These are phyloP conservation scores for Pluteus cervinus DNA, from an alignment of 768 basidiomycete species.

Conservation along the genomic window DNA sequence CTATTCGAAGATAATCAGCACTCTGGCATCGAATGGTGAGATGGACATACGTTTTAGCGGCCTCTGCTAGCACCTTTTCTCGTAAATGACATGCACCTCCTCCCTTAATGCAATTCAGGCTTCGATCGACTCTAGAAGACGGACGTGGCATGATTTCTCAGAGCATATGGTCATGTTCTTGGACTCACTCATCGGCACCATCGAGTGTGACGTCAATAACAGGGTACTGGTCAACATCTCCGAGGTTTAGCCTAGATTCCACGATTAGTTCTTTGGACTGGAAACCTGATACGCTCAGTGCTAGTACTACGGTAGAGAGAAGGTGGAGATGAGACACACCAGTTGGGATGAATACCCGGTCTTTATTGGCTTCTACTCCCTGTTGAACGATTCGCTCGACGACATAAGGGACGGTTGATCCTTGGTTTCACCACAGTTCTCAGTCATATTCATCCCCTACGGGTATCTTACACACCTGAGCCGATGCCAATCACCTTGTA, in stretches of 20 bases:
- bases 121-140: slow-evolving; percentile 64
- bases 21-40: slow-evolving; percentile 3
- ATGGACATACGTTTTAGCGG: slow-evolving; percentile 68
- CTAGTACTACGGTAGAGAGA: not conserved
- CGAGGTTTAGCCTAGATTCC: slow-evolving; percentile 64
- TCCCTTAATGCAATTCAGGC: slow-evolving; percentile 93
- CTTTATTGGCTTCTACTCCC: slow-evolving; percentile 66
- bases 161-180: not conserved
- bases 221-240: slow-evolving; percentile 87
- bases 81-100: slow-evolving; percentile 95
- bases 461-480: slow-evolving; percentile 45
- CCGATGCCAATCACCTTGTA: slow-evolving; percentile 80
- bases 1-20: slow-evolving; percentile 25
- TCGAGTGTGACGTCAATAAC: slow-evolving; percentile 95
- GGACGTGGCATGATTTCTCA: not conserved
- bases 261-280: slow-evolving; percentile 96
- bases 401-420: slow-evolving; percentile 94
- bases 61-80: slow-evolving; percentile 97
- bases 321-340: slow-evolving; percentile 33
- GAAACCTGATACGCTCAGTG: slow-evolving; percentile 51
- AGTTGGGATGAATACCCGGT: slow-evolving; percentile 86
- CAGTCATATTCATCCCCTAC: slow-evolving; percentile 1
- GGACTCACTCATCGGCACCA: slow-evolving; percentile 87
- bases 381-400: slow-evolving; percentile 91
- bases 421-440: slow-evolving; percentile 25